Conservation (phyloP, 768 basidiomycete genomes). For the Tylopilus rubrobrunneus region DNA sequence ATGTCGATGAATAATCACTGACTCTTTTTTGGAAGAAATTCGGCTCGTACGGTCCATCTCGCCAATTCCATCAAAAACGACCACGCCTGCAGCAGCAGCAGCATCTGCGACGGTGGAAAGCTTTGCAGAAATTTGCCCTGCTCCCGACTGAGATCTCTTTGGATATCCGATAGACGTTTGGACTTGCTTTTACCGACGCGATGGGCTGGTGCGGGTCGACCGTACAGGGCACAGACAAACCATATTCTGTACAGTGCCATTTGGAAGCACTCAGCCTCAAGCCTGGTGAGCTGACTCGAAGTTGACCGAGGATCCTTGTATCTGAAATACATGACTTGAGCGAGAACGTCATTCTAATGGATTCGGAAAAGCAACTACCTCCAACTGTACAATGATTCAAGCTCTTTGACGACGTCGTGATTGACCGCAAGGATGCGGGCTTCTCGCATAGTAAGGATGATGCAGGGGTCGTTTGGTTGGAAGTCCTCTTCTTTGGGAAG, state of each 20-base stretch:
- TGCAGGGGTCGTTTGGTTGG: not conserved
- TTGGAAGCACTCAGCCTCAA: slow-evolving; percentile 33
- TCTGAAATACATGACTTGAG: slow-evolving; percentile 21
- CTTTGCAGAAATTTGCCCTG: slow-evolving; percentile 9
- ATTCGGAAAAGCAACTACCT: slow-evolving; percentile 10
- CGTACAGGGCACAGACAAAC: slow-evolving; percentile 17
- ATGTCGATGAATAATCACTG: not conserved
- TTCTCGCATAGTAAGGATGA: slow-evolving; percentile 8
- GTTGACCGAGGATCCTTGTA: slow-evolving; percentile 35
- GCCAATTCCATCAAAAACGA: slow-evolving; percentile 7
- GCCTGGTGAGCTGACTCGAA: slow-evolving; percentile 26
- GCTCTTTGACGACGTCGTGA: slow-evolving; percentile 12
- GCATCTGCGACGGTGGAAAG: not conserved
- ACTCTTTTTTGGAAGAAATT: slow-evolving; percentile 10
- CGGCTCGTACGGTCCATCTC: not conserved
- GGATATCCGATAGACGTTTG: slow-evolving; percentile 3
- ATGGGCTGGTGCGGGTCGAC: slow-evolving; percentile 10
- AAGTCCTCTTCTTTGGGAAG: slow-evolving; percentile 15
- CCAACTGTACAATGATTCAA: slow-evolving; percentile 19
- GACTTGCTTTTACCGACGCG: slow-evolving; percentile 8
- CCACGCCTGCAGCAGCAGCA: slow-evolving; percentile 7
- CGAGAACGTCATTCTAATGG: not conserved
- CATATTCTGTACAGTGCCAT: slow-evolving; percentile 29
- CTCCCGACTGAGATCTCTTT: not conserved
- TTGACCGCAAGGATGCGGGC: slow-evolving; percentile 12